Evolutionary conservation across 352 stramenopile genomes (phyloP).

Genomic region (Globisporangium iwayamae): DNA sequence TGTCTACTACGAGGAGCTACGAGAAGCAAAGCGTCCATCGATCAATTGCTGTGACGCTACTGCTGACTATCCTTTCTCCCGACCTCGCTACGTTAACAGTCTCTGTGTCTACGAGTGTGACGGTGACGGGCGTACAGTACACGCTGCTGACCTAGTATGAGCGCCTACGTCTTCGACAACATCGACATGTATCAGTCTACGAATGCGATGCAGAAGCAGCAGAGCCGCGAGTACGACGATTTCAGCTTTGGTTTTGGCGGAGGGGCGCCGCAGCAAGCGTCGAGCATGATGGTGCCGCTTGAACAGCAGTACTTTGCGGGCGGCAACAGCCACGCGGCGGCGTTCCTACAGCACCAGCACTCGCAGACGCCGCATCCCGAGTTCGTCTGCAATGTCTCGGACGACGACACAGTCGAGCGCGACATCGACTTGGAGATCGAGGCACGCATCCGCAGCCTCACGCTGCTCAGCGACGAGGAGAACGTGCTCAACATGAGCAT

Average conservation of each 20-base stretch:
- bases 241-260: neutral
- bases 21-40: neutral
- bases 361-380: constrained; percentile 16
- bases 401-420: constrained; percentile 60
- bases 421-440: constrained; percentile 77
- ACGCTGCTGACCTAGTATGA: constrained; percentile 3
- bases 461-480: constrained; percentile 20
- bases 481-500: constrained; percentile 13
- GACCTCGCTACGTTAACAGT: neutral
- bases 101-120: neutral
- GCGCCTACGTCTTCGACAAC: constrained; percentile 20
- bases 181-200: constrained; percentile 3
- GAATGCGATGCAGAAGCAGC: constrained; percentile 5
- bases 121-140: neutral
- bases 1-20: neutral
- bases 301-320: constrained; percentile 10
- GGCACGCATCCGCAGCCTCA: constrained; percentile 36
- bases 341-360: constrained; percentile 8
- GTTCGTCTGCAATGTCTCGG: constrained; percentile 50
- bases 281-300: constrained; percentile 11
- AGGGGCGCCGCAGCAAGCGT: neutral
- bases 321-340: neutral
- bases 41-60: neutral
- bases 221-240: neutral
- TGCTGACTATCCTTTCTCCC: constrained; percentile 17